These are phyloP conservation scores for Oenanthe javanica DNA, from an alignment of 140 eudicot genomes.

Conservation along the genomic window DNA sequence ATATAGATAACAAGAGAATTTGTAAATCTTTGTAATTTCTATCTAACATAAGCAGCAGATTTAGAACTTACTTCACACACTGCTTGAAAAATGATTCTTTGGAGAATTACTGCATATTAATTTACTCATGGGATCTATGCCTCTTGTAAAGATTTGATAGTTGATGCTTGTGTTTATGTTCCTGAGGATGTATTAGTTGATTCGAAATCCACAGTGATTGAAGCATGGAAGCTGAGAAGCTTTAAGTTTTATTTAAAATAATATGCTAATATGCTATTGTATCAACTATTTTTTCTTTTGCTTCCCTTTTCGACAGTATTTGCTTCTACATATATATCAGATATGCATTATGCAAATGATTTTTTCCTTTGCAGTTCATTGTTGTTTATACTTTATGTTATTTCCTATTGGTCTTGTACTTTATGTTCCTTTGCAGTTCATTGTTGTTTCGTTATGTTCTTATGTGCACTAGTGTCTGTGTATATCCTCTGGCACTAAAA, in stretches of 20 bases:
- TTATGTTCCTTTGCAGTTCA: not conserved
- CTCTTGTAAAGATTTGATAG: not conserved
- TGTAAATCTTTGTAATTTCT: not conserved
- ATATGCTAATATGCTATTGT: not conserved
- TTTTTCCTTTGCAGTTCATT: not conserved
- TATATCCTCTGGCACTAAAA: conserved; percentile 19
- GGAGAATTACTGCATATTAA: not conserved
- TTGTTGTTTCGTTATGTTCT: too few relatives aligned
- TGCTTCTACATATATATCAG: not conserved
- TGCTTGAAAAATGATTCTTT: not conserved
- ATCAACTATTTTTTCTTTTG: not conserved
- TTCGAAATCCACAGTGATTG: not conserved
- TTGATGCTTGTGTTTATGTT: not conserved
- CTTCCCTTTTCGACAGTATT: not conserved
- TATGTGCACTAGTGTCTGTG: not conserved
- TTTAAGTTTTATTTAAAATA: not conserved
- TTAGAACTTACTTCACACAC: not conserved
- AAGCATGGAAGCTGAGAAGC: not conserved
- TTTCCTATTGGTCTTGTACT: not conserved
- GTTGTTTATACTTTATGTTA: not conserved
- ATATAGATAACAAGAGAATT: not conserved
- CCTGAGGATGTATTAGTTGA: not conserved
- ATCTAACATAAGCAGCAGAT: not conserved
- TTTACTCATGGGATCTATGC: not conserved
- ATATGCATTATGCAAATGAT: too few relatives aligned